These are phyloP conservation scores for Penicillium sp. DNA, from an alignment of 2,329 filamentous ascomycete species.

Conservation along the genomic window DNA sequence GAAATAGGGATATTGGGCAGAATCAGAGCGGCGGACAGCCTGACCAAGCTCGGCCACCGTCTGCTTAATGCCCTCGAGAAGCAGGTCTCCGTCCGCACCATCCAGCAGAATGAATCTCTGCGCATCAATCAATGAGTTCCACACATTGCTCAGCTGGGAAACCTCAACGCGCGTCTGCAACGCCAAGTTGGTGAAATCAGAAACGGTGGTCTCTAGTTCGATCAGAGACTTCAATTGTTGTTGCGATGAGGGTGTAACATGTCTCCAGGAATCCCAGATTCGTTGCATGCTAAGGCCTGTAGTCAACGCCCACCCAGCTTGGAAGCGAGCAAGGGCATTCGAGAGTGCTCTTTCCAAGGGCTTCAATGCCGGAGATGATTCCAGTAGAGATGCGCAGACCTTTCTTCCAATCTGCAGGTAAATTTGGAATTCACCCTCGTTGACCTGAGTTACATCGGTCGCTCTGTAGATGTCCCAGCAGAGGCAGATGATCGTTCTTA, in stretches of 20 bases:
- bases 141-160: constrained; percentile 44
- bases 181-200: constrained; percentile 45
- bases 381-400: constrained; percentile 42
- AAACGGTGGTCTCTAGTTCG: constrained; percentile 45
- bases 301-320: constrained; percentile 71
- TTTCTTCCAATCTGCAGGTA: constrained; percentile 55
- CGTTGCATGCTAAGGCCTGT: constrained; percentile 81
- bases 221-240: constrained; percentile 43
- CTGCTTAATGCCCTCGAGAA: constrained; percentile 47
- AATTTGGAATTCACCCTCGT: constrained; percentile 61
- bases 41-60: constrained; percentile 45
- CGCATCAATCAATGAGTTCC: constrained; percentile 47
- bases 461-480: constrained; percentile 58
- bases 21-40: constrained; percentile 39
- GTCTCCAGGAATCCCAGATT: constrained; percentile 76
- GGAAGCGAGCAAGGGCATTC: constrained; percentile 61
- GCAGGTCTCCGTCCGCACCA: constrained; percentile 44
- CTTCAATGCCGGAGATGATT: constrained; percentile 34
- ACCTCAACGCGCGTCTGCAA: constrained; percentile 46
- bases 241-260: constrained; percentile 55
- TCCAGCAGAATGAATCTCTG: constrained; percentile 44
- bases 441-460: constrained; percentile 50
- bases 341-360: constrained; percentile 39
- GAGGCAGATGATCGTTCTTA: constrained; percentile 48
- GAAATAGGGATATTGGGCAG: constrained; percentile 50